Evolutionary conservation across 805 yeast genomes (phyloP).

Genomic region (Candida peoriensis): DNA sequence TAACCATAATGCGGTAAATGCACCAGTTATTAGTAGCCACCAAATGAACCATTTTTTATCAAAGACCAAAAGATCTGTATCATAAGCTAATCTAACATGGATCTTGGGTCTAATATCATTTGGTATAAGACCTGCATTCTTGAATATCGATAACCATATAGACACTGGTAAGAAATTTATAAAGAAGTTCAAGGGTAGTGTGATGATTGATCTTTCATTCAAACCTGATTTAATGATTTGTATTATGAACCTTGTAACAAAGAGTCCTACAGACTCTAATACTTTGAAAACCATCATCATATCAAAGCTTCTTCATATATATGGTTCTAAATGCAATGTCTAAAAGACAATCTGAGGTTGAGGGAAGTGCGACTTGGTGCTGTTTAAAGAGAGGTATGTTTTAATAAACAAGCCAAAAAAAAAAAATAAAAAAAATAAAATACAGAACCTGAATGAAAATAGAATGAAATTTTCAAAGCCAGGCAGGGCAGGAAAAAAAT

Average conservation of each 20-base stretch:
- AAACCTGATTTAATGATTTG: conserved; percentile 7
- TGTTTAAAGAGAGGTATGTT: no score
- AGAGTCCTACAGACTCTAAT: no score
- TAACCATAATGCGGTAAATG: conserved; percentile 14
- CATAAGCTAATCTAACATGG: conserved; percentile 41
- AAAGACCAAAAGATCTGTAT: conserved; percentile 38
- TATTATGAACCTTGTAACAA: conserved; percentile 3
- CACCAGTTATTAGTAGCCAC: conserved; percentile 14
- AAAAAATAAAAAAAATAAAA: no score
- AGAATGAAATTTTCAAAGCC: no score
- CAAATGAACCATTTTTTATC: conserved; percentile 14
- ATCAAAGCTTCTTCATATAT: no score
- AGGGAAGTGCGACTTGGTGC: no score
- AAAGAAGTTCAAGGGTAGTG: conserved; percentile 38
- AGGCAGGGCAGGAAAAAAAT: no score
- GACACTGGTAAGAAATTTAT: conserved; percentile 49
- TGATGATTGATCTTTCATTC: conserved; percentile 34
- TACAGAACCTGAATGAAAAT: no score
- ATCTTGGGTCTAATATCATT: conserved; percentile 47
- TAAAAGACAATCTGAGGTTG: no score
- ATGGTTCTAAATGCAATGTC: no score
- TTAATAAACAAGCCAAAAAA: no score
- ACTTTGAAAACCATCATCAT: no score
- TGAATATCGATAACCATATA: conserved; percentile 51
- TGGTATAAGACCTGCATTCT: conserved; percentile 57